Evolutionary conservation across 2,329 filamentous ascomycete genomes (phyloP), one percentile per base, ranked within the genome.

Genomic region (Apiospora sp.): DNA sequence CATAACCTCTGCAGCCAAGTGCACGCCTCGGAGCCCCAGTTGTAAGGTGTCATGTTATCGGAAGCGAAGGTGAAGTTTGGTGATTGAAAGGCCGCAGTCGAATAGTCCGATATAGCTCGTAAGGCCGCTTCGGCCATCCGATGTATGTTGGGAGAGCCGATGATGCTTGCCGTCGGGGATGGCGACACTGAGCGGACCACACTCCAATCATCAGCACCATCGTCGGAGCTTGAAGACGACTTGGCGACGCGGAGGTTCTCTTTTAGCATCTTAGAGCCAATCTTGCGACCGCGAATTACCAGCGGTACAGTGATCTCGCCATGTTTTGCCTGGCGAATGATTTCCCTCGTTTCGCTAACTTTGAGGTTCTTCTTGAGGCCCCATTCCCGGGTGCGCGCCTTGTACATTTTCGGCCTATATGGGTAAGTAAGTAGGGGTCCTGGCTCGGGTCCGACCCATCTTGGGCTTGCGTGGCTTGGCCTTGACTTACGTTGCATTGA

Each of bases 291-390:
- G 8, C 72, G 72, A 8, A 73, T 67, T 13, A 54, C 64, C 3
- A 73, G 69, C n/a, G 72, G 70, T 24, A 51, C 64, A 5, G 69
- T 69, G 30, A 71, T 46, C 43, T 71, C 64, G 46, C 72, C 72
- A 4, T 44, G 44, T 48, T 71, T 68, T 49, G 72, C 72, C 49
- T 69, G 58, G 44, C 70, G 61, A n/a, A 73, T 73, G 51, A 73
- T 71, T 41, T 73, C 61, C 30, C 70, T 64, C 22, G 72, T 70
- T 51, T 73, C 72, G 61, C 64, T 71, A n/a, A 70, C 68, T 49
- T 73, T 73, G n/a, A 71, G 69, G 43, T 73, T 73, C 44, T 73
- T 73, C 30, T 69, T 64, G 16, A 73, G 72, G 30, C 72, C 72
- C 72, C 72, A 73, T 27, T 67, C 64, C 44, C 68, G 58, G 46